Percentiles rank a stretch among this genome's conserved stretches.
phyloP scores from a whole-genome alignment of 176 grass and related monocot genomes.

The Rhynchospora breviuscula region DNA sequence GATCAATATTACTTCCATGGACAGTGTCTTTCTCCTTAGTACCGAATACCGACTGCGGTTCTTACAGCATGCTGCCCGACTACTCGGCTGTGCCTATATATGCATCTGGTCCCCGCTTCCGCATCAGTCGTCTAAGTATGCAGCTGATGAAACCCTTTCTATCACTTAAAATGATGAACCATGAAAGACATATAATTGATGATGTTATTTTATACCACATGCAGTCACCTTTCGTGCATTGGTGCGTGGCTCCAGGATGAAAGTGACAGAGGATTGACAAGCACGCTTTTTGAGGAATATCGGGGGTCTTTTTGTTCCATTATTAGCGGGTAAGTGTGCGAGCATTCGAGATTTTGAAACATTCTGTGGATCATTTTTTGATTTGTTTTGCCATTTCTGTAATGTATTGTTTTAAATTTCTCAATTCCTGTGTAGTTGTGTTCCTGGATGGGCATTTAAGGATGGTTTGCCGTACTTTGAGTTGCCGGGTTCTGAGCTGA shows the following conservation, averaged over 20 bases:
- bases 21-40: conserved; percentile 35
- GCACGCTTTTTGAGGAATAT: conserved; percentile 47
- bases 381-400: background rate
- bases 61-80: conserved; percentile 1
- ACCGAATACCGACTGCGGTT: conserved; percentile 5
- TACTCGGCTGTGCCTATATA: conserved; percentile 35
- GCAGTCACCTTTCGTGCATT: conserved; percentile 21
- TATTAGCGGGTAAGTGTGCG: conserved; percentile 36
- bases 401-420: background rate
- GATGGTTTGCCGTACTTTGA: conserved; percentile 41
- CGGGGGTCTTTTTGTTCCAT: conserved; percentile 32
- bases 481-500: conserved; percentile 38
- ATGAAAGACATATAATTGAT: background rate
- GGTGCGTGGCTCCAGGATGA: conserved; percentile 44
- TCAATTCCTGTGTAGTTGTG: conserved; percentile 24
- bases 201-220: background rate
- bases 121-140: conserved; percentile 17
- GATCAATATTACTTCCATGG: conserved; percentile 17
- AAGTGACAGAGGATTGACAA: background rate
- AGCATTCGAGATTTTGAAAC: background rate
- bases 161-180: background rate
- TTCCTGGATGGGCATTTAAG: conserved; percentile 76
- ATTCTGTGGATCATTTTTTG: background rate
- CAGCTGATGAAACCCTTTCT: background rate
- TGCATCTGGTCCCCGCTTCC: conserved; percentile 35